A percentile compares a stretch with the other conserved stretches of the same genome.
Evolutionary conservation across 345 rosid species (phyloP).

Genomic region (Excoecaria agallocha): DNA sequence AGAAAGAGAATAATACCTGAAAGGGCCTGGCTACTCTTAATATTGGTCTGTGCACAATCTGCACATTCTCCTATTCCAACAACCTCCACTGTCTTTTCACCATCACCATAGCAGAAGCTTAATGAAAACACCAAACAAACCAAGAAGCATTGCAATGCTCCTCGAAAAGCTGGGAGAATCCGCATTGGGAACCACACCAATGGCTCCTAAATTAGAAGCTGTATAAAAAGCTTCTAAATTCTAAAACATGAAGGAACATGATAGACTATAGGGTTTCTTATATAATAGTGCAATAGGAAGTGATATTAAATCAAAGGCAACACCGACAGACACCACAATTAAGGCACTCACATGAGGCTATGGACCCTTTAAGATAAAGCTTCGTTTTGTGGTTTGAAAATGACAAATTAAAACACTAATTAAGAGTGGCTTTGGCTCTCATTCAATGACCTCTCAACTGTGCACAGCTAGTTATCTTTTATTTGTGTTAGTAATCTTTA

Average conservation of each 20-base stretch:
- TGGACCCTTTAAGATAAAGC: conserved; percentile 28
- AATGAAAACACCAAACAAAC: conserved; percentile 31
- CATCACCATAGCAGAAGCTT: conserved; percentile 40
- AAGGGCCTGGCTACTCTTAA: conserved; percentile 50
- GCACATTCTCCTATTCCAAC: conserved; percentile 70
- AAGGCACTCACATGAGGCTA: conserved; percentile 36
- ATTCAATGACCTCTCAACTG: conserved; percentile 43
- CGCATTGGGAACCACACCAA: conserved; percentile 44
- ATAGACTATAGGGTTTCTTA: background rate
- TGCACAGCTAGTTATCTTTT: conserved; percentile 19
- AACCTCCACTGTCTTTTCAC: conserved; percentile 36
- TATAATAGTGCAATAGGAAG: background rate
- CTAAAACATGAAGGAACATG: conserved; percentile 3
- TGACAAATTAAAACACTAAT: background rate
- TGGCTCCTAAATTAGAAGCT: conserved; percentile 10
- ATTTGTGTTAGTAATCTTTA: background rate
- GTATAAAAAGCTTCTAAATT: background rate
- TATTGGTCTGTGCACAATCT: conserved; percentile 39
- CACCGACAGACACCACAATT: conserved; percentile 32
- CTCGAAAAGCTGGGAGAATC: conserved; percentile 39
- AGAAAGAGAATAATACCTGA: conserved; percentile 37
- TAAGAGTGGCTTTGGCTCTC: conserved; percentile 2
- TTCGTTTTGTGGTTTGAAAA: conserved; percentile 15
- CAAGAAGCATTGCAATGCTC: conserved; percentile 45
- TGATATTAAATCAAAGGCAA: background rate